These are phyloP conservation scores for Scortechinia acanthostroma DNA, from an alignment of 2,329 filamentous ascomycete species.

Conservation along the genomic window DNA sequence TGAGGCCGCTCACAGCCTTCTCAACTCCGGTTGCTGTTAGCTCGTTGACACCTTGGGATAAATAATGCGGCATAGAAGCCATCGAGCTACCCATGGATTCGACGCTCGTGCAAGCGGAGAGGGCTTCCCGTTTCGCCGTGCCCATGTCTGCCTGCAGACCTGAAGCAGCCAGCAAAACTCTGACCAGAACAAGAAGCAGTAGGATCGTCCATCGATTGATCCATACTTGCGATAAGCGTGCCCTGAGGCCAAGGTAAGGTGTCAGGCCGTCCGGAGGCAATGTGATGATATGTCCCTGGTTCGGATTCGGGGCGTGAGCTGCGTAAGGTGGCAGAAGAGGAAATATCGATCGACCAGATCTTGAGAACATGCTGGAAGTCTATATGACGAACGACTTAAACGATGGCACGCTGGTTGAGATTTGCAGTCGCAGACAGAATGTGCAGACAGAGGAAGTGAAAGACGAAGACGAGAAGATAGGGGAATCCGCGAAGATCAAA, in stretches of 20 bases:
- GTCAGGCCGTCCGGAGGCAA: slow-evolving; percentile 36
- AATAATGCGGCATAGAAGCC: slow-evolving; percentile 97
- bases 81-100: slow-evolving; percentile 89
- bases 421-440: too few relatives aligned
- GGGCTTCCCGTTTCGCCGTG: slow-evolving; percentile 72
- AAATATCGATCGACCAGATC: neutral
- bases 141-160: slow-evolving; percentile 68
- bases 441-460: neutral
- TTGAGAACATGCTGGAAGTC: neutral
- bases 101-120: slow-evolving; percentile 83
- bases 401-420: neutral
- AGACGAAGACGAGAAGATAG: neutral
- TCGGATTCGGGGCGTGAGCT: neutral
- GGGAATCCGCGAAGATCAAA: neutral
- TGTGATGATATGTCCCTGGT: neutral
- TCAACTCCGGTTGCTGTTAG: slow-evolving; percentile 69
- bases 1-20: slow-evolving; percentile 66
- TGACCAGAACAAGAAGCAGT: slow-evolving; percentile 74
- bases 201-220: slow-evolving; percentile 96
- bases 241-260: slow-evolving; percentile 83
- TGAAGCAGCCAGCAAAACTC: slow-evolving; percentile 70
- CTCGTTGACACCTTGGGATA: slow-evolving; percentile 81
- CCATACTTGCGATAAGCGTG: slow-evolving; percentile 91
- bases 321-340: neutral
- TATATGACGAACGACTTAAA: neutral